These are phyloP conservation scores for Aspergillus ochraceoroseus DNA, from an alignment of 2,329 filamentous ascomycete genomes.

Conservation along the genomic window DNA sequence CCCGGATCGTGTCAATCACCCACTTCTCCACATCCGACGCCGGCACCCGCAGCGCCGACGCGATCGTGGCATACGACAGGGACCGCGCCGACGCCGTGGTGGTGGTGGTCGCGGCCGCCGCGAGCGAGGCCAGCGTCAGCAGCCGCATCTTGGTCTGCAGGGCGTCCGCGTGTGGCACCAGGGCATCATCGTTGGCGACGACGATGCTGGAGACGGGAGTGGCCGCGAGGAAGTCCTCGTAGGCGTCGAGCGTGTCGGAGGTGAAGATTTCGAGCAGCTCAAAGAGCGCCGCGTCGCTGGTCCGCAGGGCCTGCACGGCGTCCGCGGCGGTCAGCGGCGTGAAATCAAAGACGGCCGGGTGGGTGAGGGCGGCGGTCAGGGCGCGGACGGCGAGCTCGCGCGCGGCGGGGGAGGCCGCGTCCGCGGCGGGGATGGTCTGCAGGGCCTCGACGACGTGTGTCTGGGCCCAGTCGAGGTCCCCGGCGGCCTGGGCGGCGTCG, in stretches of 20 bases:
- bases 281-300: conserved; percentile 77
- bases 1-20: conserved; percentile 97
- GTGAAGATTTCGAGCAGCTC: conserved; percentile 95
- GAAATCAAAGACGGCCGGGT: conserved; percentile 66
- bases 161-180: conserved; percentile 69
- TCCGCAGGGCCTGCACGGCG: conserved; percentile 78
- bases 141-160: conserved; percentile 95
- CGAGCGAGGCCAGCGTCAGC: conserved; percentile 83
- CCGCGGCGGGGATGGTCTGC: conserved; percentile 64
- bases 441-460: conserved; percentile 70
- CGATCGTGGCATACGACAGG: conserved; percentile 80
- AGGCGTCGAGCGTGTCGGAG: conserved; percentile 89
- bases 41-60: conserved; percentile 77
- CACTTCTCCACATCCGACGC: conserved; percentile 88
- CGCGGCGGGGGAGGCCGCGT: conserved; percentile 52
- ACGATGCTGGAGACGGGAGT: conserved; percentile 50
- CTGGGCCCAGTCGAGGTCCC: conserved; percentile 71
- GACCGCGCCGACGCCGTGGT: conserved; percentile 78
- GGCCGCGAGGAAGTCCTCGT: conserved; percentile 81
- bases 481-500: conserved; percentile 71
- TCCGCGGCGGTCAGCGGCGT: conserved; percentile 65
- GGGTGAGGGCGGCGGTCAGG: conserved; percentile 62
- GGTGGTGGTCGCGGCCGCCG: conserved; percentile 63
- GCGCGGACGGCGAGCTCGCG: conserved; percentile 59
- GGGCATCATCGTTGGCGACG: conserved; percentile 76